Percentiles rank a stretch among this genome's conserved stretches.
Evolutionary conservation across 768 basidiomycete species (phyloP).

Genomic region (Russula sp.): DNA sequence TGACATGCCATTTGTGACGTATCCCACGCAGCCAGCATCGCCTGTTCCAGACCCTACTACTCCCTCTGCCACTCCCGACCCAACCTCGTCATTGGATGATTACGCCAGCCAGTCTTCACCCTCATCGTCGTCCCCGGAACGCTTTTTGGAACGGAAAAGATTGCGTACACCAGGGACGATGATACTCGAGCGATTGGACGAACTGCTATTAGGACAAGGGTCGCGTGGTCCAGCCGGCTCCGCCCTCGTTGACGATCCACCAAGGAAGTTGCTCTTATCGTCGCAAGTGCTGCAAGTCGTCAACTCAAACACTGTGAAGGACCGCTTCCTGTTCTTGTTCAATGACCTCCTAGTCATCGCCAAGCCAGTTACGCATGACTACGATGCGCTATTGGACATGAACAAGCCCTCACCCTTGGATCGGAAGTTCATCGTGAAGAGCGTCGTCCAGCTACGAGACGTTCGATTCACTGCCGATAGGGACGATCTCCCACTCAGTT

Average conservation of each 20-base stretch:
- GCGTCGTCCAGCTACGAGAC: conserved; percentile 73
- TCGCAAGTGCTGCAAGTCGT: conserved; percentile 92
- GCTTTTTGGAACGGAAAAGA: conserved; percentile 46
- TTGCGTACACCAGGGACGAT: conserved; percentile 46
- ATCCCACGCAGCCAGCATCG: conserved; percentile 36
- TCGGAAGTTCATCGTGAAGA: conserved; percentile 84
- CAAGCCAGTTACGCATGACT: conserved; percentile 77
- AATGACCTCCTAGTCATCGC: conserved; percentile 91
- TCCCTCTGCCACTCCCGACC: conserved; percentile 70
- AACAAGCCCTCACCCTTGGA: conserved; percentile 58
- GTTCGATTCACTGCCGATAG: conserved; percentile 70
- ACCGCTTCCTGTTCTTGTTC: conserved; percentile 96
- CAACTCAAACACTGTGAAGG: conserved; percentile 90
- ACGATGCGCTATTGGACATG: conserved; percentile 58
- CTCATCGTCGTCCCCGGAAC: conserved; percentile 68
- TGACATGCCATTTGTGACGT: conserved; percentile 35
- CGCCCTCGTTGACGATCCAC: conserved; percentile 76
- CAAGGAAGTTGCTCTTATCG: conserved; percentile 78
- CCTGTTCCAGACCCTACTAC: conserved; percentile 52
- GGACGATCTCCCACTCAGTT: conserved; percentile 52
- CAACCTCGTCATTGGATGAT: conserved; percentile 71
- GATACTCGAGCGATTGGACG: conserved; percentile 68
- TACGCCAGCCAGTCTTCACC: conserved; percentile 69
- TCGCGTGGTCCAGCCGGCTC: conserved; percentile 54
- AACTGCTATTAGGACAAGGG: conserved; percentile 56